These are phyloP conservation scores for Backusella westeae DNA, from an alignment of 192 early-diverging fungal genomes.

Conservation along the genomic window DNA sequence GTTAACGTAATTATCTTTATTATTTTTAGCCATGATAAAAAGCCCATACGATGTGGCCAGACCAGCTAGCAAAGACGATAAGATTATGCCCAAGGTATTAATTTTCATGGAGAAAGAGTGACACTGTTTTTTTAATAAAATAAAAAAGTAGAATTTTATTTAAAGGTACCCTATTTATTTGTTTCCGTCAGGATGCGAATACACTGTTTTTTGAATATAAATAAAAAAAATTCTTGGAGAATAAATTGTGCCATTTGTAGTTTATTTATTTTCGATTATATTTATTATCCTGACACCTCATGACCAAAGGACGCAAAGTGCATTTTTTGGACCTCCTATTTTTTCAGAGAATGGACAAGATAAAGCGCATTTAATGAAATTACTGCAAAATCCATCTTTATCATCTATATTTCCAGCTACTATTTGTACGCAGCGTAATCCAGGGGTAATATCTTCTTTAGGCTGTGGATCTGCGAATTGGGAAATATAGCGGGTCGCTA, in stretches of 20 bases:
- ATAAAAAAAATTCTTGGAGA: neutral
- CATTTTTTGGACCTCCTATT: constrained; percentile 14
- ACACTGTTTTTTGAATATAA: neutral
- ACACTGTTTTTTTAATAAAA: neutral
- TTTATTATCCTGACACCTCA: neutral
- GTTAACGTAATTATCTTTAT: neutral
- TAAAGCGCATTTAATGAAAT: neutral
- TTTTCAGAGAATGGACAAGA: constrained; percentile 11
- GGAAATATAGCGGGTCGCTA: constrained; percentile 21
- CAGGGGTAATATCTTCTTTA: constrained; percentile 21
- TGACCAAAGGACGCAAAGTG: constrained; percentile 4
- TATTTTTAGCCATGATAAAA: neutral
- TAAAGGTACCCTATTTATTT: neutral
- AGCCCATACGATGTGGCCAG: neutral
- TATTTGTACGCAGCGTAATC: constrained; percentile 17
- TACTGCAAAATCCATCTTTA: constrained; percentile 3
- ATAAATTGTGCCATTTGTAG: neutral
- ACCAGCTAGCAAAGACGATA: neutral
- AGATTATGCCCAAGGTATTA: neutral
- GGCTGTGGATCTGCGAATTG: constrained; percentile 7
- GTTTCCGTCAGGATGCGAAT: neutral
- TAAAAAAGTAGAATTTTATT: neutral
- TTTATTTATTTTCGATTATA: neutral
- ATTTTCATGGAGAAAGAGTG: neutral
- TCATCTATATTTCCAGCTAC: constrained; percentile 8